Conservation (phyloP, 805 yeast species). For the Myxozyma neglecta region DNA sequence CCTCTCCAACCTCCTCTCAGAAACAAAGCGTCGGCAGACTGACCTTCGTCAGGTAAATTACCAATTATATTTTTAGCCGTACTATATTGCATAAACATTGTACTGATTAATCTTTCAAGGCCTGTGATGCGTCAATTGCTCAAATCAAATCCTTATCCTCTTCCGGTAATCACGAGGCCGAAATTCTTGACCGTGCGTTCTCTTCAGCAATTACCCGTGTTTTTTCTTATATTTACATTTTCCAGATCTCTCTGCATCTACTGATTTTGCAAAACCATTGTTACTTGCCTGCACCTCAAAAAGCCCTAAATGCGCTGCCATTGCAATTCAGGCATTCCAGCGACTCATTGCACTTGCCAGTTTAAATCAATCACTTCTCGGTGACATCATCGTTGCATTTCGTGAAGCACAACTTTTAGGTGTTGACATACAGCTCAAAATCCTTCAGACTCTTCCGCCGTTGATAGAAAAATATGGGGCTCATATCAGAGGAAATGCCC, state of each 20-base stretch:
- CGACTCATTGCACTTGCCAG: constrained; percentile 55
- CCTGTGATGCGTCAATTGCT: constrained; percentile 34
- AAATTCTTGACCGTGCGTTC: constrained; percentile 34
- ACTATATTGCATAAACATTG: constrained; percentile 27
- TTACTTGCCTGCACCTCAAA: constrained; percentile 69
- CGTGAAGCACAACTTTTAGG: constrained; percentile 74
- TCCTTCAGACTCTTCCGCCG: constrained; percentile 77
- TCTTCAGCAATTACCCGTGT: not conserved
- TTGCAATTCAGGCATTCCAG: constrained; percentile 71
- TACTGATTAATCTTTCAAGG: constrained; percentile 23
- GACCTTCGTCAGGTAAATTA: constrained; percentile 61
- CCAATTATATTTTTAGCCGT: not conserved
- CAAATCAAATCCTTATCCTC: constrained; percentile 22
- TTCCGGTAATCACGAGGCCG: constrained; percentile 31
- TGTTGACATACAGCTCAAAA: constrained; percentile 79
- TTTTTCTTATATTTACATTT: not conserved
- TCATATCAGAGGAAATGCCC: constrained; percentile 54
- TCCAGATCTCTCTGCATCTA: constrained; percentile 45
- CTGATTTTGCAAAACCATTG: constrained; percentile 67
- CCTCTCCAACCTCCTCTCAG: constrained; percentile 59
- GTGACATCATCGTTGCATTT: constrained; percentile 63
- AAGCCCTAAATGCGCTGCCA: constrained; percentile 68
- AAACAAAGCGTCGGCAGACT: constrained; percentile 66
- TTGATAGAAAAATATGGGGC: constrained; percentile 64
- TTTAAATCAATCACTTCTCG: constrained; percentile 52